phyloP scores from a whole-genome alignment of 768 basidiomycete genomes.

The Pisolithus albus region DNA sequence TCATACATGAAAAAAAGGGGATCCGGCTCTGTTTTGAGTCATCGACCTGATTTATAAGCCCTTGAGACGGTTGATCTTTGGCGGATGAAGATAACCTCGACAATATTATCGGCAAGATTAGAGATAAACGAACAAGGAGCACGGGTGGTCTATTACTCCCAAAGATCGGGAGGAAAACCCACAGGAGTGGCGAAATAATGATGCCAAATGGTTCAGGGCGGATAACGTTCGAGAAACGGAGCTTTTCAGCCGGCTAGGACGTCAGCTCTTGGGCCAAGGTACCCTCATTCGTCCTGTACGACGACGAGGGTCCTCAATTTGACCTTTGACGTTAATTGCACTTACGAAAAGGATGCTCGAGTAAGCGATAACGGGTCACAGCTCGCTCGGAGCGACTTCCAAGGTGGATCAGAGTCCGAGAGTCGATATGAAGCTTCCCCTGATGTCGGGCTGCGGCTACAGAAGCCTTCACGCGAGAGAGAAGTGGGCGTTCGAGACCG shows the following conservation, averaged over 20 bases:
- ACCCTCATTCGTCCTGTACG: background rate
- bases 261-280: background rate
- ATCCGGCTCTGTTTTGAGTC: too few species aligned
- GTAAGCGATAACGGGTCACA: background rate
- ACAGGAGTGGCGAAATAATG: too few species aligned
- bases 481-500: background rate
- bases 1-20: too few species aligned
- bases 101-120: too few species aligned
- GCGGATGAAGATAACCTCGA: too few species aligned
- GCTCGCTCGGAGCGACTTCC: background rate
- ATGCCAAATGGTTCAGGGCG: too few species aligned
- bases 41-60: too few species aligned
- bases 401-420: background rate
- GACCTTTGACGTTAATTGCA: background rate
- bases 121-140: too few species aligned
- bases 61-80: too few species aligned
- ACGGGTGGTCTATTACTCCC: too few species aligned
- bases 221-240: too few species aligned
- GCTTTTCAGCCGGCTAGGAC: background rate
- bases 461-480: background rate
- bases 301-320: background rate
- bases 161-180: too few species aligned
- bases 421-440: background rate
- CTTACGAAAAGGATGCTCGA: background rate
- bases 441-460: background rate